Conservation (phyloP, 2,329 filamentous ascomycete genomes). For the Cercospora zeae-maydis region DNA sequence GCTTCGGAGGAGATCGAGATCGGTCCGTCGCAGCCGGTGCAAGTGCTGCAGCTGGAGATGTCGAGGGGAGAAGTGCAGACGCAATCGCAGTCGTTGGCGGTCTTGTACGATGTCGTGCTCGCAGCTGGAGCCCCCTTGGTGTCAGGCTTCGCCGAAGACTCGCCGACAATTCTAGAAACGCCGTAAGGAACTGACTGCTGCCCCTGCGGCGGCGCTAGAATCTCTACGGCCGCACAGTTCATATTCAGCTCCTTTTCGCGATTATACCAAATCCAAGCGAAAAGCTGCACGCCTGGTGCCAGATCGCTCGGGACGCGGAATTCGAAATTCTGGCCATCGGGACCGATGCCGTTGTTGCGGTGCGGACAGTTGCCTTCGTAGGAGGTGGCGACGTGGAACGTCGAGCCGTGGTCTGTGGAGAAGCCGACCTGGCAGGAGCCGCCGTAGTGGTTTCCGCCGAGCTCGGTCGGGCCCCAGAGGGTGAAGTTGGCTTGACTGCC, state of each 20-base stretch:
- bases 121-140: no score
- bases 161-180: no score
- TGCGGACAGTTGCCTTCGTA: slow-evolving; percentile 50
- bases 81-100: slow-evolving; percentile 20
- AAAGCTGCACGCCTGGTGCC: slow-evolving; percentile 42
- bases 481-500: slow-evolving; percentile 44
- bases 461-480: slow-evolving; percentile 27
- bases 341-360: slow-evolving; percentile 38
- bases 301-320: slow-evolving; percentile 46
- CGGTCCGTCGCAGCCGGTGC: background rate
- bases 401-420: slow-evolving; percentile 43
- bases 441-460: slow-evolving; percentile 44
- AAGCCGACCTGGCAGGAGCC: slow-evolving; percentile 48
- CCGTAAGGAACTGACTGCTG: no score
- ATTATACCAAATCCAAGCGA: slow-evolving; percentile 50
- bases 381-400: slow-evolving; percentile 45
- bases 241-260: slow-evolving; percentile 47
- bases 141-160: no score
- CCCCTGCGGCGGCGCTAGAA: slow-evolving; percentile 27
- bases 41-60: background rate
- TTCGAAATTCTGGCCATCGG: slow-evolving; percentile 44
- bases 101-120: slow-evolving; percentile 22
- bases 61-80: slow-evolving; percentile 4
- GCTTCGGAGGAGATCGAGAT: no score
- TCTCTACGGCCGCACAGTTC: slow-evolving; percentile 46